These are phyloP conservation scores for Nitzschia sp. DNA, from an alignment of 108 stramenopile species.

Conservation along the genomic window DNA sequence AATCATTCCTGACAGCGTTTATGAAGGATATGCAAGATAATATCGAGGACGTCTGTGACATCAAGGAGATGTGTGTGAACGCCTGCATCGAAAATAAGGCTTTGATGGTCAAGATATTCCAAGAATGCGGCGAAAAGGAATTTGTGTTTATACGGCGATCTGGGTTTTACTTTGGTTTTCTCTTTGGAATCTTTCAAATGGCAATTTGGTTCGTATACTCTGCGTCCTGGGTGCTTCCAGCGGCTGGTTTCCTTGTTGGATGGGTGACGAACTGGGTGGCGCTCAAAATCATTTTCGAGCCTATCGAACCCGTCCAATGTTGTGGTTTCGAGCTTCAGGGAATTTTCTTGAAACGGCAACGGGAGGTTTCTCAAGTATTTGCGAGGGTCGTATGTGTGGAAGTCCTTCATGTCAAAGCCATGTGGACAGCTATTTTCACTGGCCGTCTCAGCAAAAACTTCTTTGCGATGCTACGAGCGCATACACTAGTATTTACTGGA, in stretches of 20 bases:
- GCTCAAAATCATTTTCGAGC: constrained; percentile 91
- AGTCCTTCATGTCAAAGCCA: constrained; percentile 59
- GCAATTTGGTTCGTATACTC: constrained; percentile 76
- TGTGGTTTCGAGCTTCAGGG: constrained; percentile 79
- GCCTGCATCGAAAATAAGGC: constrained; percentile 85
- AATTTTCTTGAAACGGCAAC: constrained; percentile 91
- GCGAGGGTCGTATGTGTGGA: constrained; percentile 57
- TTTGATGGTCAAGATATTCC: constrained; percentile 89
- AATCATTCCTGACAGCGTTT: constrained; percentile 65
- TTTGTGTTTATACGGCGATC: constrained; percentile 85
- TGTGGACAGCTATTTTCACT: constrained; percentile 82
- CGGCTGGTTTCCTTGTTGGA: constrained; percentile 86
- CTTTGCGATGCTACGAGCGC: constrained; percentile 82
- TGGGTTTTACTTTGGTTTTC: constrained; percentile 93
- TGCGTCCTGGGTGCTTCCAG: constrained; percentile 60
- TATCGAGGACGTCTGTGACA: constrained; percentile 85
- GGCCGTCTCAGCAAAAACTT: constrained; percentile 81
- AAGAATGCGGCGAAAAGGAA: constrained; percentile 93
- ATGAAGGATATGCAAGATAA: constrained; percentile 83
- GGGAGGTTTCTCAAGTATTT: constrained; percentile 83
- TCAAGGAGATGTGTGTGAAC: constrained; percentile 87
- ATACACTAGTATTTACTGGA: constrained; percentile 77
- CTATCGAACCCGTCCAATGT: constrained; percentile 75
- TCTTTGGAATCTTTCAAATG: constrained; percentile 93
- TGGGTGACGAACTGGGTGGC: constrained; percentile 95